These are phyloP conservation scores for Chrysanthemum lavandulifolium DNA, from an alignment of 129 eudicot species.

Conservation along the genomic window DNA sequence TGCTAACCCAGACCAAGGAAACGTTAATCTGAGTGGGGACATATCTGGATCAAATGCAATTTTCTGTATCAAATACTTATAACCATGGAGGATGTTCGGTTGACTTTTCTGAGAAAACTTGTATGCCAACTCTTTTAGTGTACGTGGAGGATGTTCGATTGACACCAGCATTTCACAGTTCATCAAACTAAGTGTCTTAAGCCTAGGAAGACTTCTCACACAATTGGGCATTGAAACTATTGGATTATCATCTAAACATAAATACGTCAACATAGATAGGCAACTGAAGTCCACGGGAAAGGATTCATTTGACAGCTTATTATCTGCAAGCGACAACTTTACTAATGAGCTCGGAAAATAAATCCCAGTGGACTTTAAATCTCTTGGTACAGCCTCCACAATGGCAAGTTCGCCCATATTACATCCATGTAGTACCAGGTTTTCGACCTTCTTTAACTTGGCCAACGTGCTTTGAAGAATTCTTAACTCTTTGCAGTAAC, in stretches of 20 bases:
- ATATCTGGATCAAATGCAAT: conserved; percentile 12
- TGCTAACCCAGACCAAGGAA: background rate
- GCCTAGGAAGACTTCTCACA: conserved; percentile 12
- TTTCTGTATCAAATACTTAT: background rate
- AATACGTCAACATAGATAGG: conserved; percentile 5
- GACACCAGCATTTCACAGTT: background rate
- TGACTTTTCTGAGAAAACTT: too few species aligned
- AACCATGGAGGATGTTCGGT: too few species aligned
- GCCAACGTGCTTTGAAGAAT: background rate
- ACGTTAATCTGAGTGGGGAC: conserved; percentile 4
- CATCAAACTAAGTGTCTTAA: background rate
- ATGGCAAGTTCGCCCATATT: background rate
- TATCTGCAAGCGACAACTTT: background rate
- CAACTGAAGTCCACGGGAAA: conserved; percentile 2
- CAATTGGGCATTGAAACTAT: conserved; percentile 8
- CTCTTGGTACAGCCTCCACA: background rate
- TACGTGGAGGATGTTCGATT: conserved; percentile 18
- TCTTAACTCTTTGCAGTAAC: background rate
- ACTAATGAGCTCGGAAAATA: background rate
- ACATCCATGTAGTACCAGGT: background rate
- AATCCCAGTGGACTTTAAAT: background rate
- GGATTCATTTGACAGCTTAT: background rate
- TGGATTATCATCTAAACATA: conserved; percentile 14
- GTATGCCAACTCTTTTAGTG: background rate
- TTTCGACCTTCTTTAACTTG: conserved; percentile 1